Evolutionary conservation across 148 eudicot species (phyloP).

Genomic region (Diospyros kaki): DNA sequence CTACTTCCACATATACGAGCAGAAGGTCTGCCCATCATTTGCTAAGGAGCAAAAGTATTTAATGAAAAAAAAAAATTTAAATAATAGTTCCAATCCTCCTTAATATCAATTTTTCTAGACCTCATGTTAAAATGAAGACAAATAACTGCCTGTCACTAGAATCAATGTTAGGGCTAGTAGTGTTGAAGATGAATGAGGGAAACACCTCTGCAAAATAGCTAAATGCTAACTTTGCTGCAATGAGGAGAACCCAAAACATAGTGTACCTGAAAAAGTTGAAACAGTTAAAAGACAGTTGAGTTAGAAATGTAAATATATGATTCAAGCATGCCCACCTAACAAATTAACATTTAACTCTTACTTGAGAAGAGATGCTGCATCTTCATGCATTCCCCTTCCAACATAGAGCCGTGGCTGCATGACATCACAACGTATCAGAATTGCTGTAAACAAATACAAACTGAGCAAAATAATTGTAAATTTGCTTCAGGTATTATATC

Average conservation of each 20-base stretch:
- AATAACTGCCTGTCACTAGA: not conserved
- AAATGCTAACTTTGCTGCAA: conserved; percentile 52
- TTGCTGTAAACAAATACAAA: not conserved
- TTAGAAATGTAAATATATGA: not conserved
- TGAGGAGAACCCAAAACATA: conserved; percentile 50
- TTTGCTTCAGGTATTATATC: no score
- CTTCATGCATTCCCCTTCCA: conserved; percentile 78
- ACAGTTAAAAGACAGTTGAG: not conserved
- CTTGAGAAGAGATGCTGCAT: conserved; percentile 51
- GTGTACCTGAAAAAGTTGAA: conserved; percentile 44
- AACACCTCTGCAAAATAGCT: conserved; percentile 58
- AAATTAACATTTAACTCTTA: conserved; percentile 19
- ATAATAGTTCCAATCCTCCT: not conserved
- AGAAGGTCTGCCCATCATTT: not conserved
- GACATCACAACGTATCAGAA: conserved; percentile 14
- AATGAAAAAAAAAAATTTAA: not conserved
- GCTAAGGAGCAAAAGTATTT: not conserved
- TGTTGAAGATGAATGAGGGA: conserved; percentile 1
- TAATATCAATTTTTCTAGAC: not conserved
- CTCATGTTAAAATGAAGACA: not conserved
- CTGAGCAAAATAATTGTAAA: no score
- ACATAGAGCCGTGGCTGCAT: conserved; percentile 69
- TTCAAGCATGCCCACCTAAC: not conserved
- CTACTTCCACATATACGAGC: not conserved
- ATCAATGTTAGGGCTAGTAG: not conserved